A percentile compares a stretch with the other conserved stretches of the same genome.
Conservation (phyloP, 1,284 basidiomycete species). For the Malassezia japonica region DNA sequence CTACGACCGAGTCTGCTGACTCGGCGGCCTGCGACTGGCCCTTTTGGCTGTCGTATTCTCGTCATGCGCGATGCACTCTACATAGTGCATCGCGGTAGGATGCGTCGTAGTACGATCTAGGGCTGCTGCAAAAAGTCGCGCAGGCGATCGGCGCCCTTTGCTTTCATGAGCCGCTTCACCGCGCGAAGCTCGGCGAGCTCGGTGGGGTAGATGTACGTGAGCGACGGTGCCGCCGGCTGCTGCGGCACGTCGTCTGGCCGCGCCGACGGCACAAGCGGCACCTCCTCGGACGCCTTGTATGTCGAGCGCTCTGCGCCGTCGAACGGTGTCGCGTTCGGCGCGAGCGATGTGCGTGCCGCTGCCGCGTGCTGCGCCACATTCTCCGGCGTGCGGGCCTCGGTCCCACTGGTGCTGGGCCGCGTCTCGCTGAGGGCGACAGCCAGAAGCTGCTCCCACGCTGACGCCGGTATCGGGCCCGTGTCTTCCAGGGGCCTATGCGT, state of each 20-base stretch:
- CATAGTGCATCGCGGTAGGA: too few relatives aligned
- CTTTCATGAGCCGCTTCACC: conserved; percentile 23
- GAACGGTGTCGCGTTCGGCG: conserved; percentile 11
- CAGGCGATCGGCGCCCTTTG: conserved; percentile 20
- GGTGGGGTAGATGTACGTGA: conserved; percentile 14
- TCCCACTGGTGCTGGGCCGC: not conserved
- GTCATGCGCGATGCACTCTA: too few relatives aligned
- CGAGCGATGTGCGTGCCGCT: conserved; percentile 1
- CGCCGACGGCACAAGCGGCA: not conserved
- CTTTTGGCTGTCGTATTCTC: too few relatives aligned
- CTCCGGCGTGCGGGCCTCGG: not conserved
- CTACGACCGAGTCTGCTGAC: too few relatives aligned
- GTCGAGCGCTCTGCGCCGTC: conserved; percentile 8
- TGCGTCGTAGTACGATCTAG: too few relatives aligned
- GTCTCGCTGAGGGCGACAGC: conserved; percentile 1
- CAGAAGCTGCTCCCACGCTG: conserved; percentile 4
- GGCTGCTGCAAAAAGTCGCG: conserved; percentile 16
- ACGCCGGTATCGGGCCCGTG: not conserved
- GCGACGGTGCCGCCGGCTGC: not conserved
- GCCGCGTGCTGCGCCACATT: conserved; percentile 4
- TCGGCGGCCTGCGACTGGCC: too few relatives aligned
- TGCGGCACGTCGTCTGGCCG: not conserved
- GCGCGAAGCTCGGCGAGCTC: conserved; percentile 35
- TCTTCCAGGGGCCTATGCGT: not conserved
- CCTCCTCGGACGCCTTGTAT: not conserved